phyloP scores from a whole-genome alignment of 2,329 filamentous ascomycete species.

The Onygenales sp. region DNA sequence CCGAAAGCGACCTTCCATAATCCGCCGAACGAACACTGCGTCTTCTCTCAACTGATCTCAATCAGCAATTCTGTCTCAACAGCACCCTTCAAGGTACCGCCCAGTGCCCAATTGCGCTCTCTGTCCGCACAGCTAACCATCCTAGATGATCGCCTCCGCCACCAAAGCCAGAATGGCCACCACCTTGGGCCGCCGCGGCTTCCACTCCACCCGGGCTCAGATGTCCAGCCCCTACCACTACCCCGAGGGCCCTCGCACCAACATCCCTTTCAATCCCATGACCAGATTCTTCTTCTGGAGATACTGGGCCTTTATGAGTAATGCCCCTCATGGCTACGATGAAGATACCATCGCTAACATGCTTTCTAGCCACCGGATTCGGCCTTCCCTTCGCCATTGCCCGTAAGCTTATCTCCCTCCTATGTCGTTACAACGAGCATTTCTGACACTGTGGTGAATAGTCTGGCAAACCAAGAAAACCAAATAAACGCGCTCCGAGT shows the following conservation, averaged over 20 bases:
- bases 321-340: constrained; percentile 17
- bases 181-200: constrained; percentile 76
- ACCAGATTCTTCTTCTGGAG: constrained; percentile 72
- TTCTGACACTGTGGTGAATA: constrained; percentile 27
- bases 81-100: constrained; percentile 22
- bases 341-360: constrained; percentile 26
- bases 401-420: constrained; percentile 38
- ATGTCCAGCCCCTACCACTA: constrained; percentile 94
- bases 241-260: constrained; percentile 87
- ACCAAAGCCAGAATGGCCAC: constrained; percentile 56
- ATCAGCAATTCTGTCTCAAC: background rate
- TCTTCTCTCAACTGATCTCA: too few species aligned
- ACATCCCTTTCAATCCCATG: constrained; percentile 94
- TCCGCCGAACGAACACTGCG: too few species aligned
- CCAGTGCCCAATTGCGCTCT: constrained; percentile 1
- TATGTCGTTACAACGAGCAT: background rate
- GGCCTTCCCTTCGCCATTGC: constrained; percentile 52
- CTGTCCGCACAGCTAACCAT: constrained; percentile 17
- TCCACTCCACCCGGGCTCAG: constrained; percentile 81
- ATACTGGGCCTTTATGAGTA: constrained; percentile 76
- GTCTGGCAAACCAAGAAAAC: constrained; percentile 62
- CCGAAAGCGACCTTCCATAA: too few species aligned
- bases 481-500: constrained; percentile 22
- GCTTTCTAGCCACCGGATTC: constrained; percentile 46
- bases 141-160: constrained; percentile 67